Evolutionary conservation across 2,329 filamentous ascomycete species (phyloP).

Genomic region (Sarocladiaceae sp.): DNA sequence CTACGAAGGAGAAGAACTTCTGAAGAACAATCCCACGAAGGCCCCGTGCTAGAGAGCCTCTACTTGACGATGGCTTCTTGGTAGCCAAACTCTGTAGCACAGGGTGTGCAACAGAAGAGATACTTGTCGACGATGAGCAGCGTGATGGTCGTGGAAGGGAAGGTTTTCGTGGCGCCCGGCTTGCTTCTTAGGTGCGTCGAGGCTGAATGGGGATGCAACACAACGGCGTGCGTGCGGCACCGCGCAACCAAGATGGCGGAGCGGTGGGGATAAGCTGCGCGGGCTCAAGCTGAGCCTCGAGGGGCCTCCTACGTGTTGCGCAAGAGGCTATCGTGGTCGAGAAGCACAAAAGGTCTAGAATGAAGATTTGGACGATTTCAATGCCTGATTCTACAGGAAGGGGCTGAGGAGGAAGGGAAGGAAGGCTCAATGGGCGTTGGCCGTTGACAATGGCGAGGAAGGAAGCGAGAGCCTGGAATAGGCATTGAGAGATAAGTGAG

Average conservation of each 20-base stretch:
- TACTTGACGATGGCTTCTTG: neutral
- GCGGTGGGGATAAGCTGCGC: neutral
- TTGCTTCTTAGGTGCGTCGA: conserved; percentile 2
- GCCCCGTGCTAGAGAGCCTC: neutral
- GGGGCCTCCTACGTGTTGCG: neutral
- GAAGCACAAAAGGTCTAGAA: neutral
- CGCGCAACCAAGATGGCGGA: conserved; percentile 9
- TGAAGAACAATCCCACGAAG: neutral
- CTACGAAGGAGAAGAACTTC: neutral
- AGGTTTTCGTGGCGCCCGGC: conserved; percentile 3
- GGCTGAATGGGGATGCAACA: conserved; percentile 7
- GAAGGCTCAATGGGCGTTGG: neutral
- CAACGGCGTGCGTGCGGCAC: neutral
- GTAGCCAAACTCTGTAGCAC: neutral
- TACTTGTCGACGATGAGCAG: neutral
- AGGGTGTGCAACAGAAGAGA: neutral
- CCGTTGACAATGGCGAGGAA: neutral
- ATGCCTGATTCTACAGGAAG: neutral
- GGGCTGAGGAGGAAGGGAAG: neutral
- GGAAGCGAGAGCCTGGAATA: neutral
- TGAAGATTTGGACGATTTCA: neutral
- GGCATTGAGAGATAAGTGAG: neutral
- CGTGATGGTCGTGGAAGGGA: neutral
- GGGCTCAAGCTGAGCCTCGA: conserved; percentile 5
- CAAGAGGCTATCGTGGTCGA: neutral